Evolutionary conservation across 257 asterid species (phyloP).

Genomic region (Nicotiana otophora): DNA sequence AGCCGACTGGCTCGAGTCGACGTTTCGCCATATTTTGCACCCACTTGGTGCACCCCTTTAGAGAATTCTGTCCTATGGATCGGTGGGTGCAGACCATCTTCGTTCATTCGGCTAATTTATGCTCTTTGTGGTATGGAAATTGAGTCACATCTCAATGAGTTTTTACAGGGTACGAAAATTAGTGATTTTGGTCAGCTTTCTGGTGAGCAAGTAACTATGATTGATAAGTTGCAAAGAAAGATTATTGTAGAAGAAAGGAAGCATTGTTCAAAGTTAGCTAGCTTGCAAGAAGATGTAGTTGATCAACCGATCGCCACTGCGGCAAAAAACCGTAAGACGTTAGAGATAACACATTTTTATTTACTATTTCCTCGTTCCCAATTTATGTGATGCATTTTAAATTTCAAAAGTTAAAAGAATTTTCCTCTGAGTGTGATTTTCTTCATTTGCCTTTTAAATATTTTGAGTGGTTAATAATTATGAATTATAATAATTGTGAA

Average conservation of each 20-base stretch:
- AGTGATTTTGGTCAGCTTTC: slow-evolving; percentile 15
- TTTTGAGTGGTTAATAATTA: too few relatives aligned
- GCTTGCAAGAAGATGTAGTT: slow-evolving; percentile 31
- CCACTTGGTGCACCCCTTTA: slow-evolving; percentile 33
- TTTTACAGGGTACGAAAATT: slow-evolving; percentile 6
- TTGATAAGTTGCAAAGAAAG: slow-evolving; percentile 21
- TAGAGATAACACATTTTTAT: too few relatives aligned
- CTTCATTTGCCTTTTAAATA: too few relatives aligned
- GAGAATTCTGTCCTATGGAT: slow-evolving; percentile 36
- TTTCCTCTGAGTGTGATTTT: too few relatives aligned
- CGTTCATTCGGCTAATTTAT: slow-evolving; percentile 25
- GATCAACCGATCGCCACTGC: slow-evolving; percentile 22
- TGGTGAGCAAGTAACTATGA: background rate
- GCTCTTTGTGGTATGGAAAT: slow-evolving; percentile 21
- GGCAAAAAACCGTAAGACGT: background rate
- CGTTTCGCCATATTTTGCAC: slow-evolving; percentile 15
- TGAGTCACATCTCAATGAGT: background rate
- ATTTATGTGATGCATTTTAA: too few relatives aligned
- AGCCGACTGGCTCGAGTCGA: slow-evolving; percentile 12
- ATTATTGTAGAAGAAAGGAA: slow-evolving; percentile 15
- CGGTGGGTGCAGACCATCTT: slow-evolving; percentile 41
- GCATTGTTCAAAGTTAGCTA: slow-evolving; percentile 8
- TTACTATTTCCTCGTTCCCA: too few relatives aligned
- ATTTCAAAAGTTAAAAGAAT: too few relatives aligned
- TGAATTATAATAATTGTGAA: too few relatives aligned